Percentiles rank a stretch among this genome's conserved stretches.
Conservation (phyloP, 306 rosid species). For the Corylus avellana region DNA sequence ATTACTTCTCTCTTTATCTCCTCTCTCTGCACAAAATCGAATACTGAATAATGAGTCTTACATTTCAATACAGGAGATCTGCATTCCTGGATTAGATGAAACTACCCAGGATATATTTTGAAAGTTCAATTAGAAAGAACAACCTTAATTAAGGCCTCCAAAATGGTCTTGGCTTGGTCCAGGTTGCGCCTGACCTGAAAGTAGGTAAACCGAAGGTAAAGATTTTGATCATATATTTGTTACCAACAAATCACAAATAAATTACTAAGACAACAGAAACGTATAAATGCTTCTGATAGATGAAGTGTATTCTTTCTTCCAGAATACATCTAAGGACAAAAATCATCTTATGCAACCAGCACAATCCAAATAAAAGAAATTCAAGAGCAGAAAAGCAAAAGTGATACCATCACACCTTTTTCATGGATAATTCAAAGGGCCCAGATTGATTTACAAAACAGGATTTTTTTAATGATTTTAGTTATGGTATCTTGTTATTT, state of each 20-base stretch:
- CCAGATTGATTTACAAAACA: background rate
- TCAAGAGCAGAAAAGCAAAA: slow-evolving; percentile 11
- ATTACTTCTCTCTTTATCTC: slow-evolving; percentile 87
- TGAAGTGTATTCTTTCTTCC: background rate
- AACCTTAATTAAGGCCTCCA: slow-evolving; percentile 92
- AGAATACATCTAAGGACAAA: background rate
- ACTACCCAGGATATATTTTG: slow-evolving; percentile 3
- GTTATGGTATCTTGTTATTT: too few relatives aligned
- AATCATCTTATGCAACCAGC: background rate
- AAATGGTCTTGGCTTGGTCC: slow-evolving; percentile 90
- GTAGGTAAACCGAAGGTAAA: slow-evolving; percentile 18
- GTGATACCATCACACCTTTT: background rate
- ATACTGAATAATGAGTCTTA: slow-evolving; percentile 27
- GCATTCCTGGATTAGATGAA: slow-evolving; percentile 7
- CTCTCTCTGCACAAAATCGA: slow-evolving; percentile 68
- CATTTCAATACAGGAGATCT: slow-evolving; percentile 17
- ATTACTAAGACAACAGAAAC: background rate
- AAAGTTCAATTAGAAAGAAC: slow-evolving; percentile 26
- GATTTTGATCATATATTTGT: slow-evolving; percentile 7
- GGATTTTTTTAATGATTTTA: background rate
- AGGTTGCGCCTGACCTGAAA: slow-evolving; percentile 94
- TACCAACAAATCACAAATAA: slow-evolving; percentile 13
- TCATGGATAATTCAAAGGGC: background rate
- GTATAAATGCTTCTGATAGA: slow-evolving; percentile 12
- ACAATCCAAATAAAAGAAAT: background rate